phyloP scores from a whole-genome alignment of 371 early-diverging fungal species.

The Phascolomyces articulosus region DNA sequence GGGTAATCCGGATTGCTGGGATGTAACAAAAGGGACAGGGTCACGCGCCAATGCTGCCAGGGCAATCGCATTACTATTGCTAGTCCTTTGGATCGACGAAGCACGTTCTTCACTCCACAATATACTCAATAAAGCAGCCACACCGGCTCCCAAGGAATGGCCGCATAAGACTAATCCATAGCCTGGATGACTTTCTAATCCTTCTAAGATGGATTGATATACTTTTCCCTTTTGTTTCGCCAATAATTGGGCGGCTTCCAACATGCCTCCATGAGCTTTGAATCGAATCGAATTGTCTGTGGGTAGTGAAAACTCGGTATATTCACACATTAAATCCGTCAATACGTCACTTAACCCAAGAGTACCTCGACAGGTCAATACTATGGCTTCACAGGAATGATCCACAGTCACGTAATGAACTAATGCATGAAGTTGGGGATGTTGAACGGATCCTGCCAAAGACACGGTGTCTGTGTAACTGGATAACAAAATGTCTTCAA shows the following conservation, averaged over 20 bases:
- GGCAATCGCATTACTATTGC: not conserved
- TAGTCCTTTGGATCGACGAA: conserved; percentile 29
- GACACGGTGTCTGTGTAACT: conserved; percentile 56
- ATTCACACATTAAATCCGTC: conserved; percentile 86
- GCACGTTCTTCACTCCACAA: conserved; percentile 66
- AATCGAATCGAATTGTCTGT: conserved; percentile 33
- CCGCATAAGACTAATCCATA: conserved; percentile 83
- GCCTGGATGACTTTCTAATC: conserved; percentile 62
- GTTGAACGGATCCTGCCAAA: conserved; percentile 25
- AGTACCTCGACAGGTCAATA: conserved; percentile 90
- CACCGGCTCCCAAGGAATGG: conserved; percentile 84
- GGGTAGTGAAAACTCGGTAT: conserved; percentile 63
- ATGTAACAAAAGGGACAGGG: conserved; percentile 65
- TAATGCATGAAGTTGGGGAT: conserved; percentile 71
- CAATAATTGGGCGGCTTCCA: conserved; percentile 71
- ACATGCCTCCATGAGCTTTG: conserved; percentile 79
- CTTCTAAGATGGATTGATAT: conserved; percentile 65
- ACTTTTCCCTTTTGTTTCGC: conserved; percentile 69
- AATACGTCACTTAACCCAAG: conserved; percentile 85
- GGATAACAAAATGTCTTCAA: conserved; percentile 68
- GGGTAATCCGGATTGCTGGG: conserved; percentile 66
- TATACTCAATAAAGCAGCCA: conserved; percentile 68
- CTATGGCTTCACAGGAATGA: conserved; percentile 73
- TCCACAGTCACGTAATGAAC: conserved; percentile 88
- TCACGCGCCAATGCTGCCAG: conserved; percentile 30